Evolutionary conservation across 371 early-diverging fungal genomes (phyloP), one percentile per base, ranked within the genome.

Genomic region (Apophysomyces ossiformis): DNA sequence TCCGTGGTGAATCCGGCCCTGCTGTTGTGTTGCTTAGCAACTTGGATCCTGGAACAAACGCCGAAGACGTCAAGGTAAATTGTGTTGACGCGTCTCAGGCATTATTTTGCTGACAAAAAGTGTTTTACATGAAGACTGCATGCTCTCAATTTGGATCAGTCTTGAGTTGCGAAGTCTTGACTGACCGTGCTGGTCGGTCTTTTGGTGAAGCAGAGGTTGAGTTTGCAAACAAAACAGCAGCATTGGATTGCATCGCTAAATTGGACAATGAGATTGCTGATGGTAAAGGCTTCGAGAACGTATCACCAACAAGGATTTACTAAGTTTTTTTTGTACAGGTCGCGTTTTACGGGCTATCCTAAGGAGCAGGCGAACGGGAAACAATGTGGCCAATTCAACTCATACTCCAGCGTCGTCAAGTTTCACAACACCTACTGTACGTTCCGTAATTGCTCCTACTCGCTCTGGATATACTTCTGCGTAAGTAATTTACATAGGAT

Each of bases 21-120:
- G 79, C 78, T 13, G 77, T 69, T 26, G 80, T 88, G 21, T 72
- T 85, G 58, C 76, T 88, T 57, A 78, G 81, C n/a, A 85, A 85
- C 46, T 70, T 88, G 58, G 85, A 88, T 65, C 81, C 77, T 37
- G 79, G 70, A 26, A 75, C 85, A 0, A 88, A 81, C 60, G 77
- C 85, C 5, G 86, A 86, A 8, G 88, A 88, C 72, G 81, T 88
- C 9, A 78, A 74, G 71, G 88, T 83, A 83, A 69, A 66, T 57
- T 37, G n/a, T 8, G 5, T 63, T 38, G 16, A 8, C 18, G 16
- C 3, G 57, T 2, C 39, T 65, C 46, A n/a, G 4, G 15, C 36
- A 26, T 59, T 32, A 21, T 9, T 59, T 65, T 58, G 9, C 56
- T 61, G 57, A 65, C 32, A 8, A 1, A 26, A 32, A 4, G 0